Base-by-base conservation (phyloP, 257 asterid species). In the Prunella vulgaris region DNA sequence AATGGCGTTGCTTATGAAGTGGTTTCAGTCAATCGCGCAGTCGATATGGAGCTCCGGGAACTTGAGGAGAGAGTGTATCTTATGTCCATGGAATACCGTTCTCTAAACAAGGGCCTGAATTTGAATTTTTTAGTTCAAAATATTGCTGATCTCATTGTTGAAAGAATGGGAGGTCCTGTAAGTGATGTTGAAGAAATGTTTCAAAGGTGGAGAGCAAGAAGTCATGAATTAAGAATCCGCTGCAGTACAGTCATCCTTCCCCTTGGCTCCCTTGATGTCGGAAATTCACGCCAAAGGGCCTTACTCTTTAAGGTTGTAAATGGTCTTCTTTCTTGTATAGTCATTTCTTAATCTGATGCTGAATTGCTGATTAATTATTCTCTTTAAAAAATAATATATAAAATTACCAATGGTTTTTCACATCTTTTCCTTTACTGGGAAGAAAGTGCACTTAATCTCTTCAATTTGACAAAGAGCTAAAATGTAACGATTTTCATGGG, bases 251-350 rank as follows among this genome's bases (percentile, higher is more conserved):
- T 85, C 38, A 72, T 87, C 72, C 93, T 92, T 65, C 99, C 98
- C 63, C 96, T 95, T 78, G 98, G 98, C 73, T 82, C 86, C 77
- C 96, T 95, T 64, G 96, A 91, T 81, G 78, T 92, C 71, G 99
- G 99, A 67, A 93, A 89, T 79, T 95, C 99, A 10, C 98, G 99
- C 77, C 99, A 95, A 75, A 89, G 98, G 85, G 98, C 99, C 71
- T 83, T 95, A 69, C 96, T 95, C 32, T 95, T 95, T 81, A 95
- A 95, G 99, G 99, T 95, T 69, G 81, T 69, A 64, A 78, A 68
- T 65, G 42, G 60, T 54, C 63, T 61, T 65, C 68, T 22, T 64
- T 71, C 72, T 37, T 67, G 22, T 59, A 21, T 42, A 49, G 66
- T 78, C 70, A 20, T 58, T 25, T 70, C 48, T 64, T 69, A 60